These are phyloP conservation scores for Sedum album DNA, from an alignment of 164 flowering plant genomes.

Conservation along the genomic window DNA sequence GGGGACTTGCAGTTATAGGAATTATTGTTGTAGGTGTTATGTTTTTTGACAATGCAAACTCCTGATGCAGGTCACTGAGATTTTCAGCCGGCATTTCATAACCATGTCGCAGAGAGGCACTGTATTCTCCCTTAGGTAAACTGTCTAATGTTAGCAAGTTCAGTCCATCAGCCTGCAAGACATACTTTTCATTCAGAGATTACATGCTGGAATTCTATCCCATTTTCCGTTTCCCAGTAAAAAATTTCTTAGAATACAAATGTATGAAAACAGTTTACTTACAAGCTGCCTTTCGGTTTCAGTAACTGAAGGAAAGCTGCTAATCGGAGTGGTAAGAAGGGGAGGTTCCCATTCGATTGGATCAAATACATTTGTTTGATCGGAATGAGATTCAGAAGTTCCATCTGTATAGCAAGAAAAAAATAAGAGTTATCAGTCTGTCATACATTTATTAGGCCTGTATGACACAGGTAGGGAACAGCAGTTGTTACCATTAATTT, in stretches of 20 bases:
- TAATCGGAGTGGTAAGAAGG: constrained; percentile 72
- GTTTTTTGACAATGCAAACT: constrained; percentile 57
- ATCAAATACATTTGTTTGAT: constrained; percentile 56
- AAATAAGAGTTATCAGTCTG: not conserved
- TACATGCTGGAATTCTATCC: not conserved
- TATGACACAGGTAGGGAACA: not conserved
- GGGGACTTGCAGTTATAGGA: constrained; percentile 62
- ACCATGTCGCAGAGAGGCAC: constrained; percentile 68
- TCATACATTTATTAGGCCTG: not conserved
- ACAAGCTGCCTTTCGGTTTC: constrained; percentile 95
- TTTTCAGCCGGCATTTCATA: constrained; percentile 75
- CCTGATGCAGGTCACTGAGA: constrained; percentile 80
- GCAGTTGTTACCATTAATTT: constrained; percentile 48
- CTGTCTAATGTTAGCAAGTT: constrained; percentile 74
- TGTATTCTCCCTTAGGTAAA: constrained; percentile 75
- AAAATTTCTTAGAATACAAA: too few species aligned
- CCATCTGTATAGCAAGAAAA: constrained; percentile 26
- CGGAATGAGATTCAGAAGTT: constrained; percentile 23
- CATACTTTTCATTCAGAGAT: not conserved
- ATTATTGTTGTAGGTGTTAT: constrained; percentile 50
- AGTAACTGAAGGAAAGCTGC: constrained; percentile 44
- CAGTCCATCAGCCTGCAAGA: constrained; percentile 84
- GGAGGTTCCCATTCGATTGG: constrained; percentile 99
- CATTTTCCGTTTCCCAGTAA: too few species aligned
- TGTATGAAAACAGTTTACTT: constrained; percentile 9